These are phyloP conservation scores for Uromyces viciae-fabae DNA, from an alignment of 1,284 basidiomycete species.

Conservation along the genomic window DNA sequence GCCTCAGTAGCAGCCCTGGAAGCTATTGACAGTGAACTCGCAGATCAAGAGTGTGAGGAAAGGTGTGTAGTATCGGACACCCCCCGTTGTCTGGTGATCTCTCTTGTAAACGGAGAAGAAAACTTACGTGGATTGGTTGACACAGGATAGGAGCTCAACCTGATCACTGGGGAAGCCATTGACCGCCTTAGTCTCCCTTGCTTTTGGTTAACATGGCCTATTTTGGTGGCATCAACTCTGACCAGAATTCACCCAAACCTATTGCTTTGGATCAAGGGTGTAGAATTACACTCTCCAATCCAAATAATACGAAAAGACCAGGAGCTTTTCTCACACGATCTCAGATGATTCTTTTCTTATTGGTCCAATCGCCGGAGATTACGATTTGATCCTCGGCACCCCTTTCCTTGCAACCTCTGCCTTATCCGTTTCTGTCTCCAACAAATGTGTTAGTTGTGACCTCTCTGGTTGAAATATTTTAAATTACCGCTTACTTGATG, in stretches of 20 bases:
- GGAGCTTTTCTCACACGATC: not conserved
- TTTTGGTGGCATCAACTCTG: too few relatives aligned
- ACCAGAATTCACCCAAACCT: not conserved
- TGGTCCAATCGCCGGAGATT: not conserved
- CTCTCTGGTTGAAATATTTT: not conserved
- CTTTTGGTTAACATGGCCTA: too few relatives aligned
- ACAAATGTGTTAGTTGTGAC: not conserved
- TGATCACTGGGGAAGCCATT: not conserved
- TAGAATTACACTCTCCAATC: not conserved
- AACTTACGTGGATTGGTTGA: constrained; percentile 9
- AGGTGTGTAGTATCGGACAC: not conserved
- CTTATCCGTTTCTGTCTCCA: not conserved
- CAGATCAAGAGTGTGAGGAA: not conserved
- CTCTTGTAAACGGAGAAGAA: not conserved
- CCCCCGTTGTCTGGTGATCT: not conserved
- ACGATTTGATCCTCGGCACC: constrained; percentile 5
- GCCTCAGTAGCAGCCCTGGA: not conserved
- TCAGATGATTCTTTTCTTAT: not conserved
- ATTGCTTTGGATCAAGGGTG: not conserved
- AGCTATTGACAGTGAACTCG: not conserved
- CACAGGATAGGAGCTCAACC: not conserved
- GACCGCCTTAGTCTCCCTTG: not conserved
- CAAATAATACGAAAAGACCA: not conserved
- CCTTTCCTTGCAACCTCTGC: constrained; percentile 1
- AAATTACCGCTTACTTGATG: not conserved